phyloP scores from a whole-genome alignment of 1,284 basidiomycete genomes.

The Malassezia cuniculi region DNA sequence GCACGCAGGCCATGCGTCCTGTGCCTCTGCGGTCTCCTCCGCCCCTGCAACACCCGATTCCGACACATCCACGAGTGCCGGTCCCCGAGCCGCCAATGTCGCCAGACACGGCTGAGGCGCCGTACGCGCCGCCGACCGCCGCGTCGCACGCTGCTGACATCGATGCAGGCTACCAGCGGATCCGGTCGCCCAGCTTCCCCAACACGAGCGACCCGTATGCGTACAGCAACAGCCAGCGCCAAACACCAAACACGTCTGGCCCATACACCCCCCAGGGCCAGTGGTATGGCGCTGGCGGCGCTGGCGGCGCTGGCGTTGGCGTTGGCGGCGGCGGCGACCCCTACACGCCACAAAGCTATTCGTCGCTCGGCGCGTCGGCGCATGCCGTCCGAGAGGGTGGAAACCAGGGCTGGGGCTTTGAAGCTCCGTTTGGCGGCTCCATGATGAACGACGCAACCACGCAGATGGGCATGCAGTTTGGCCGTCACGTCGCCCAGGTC shows the following conservation, averaged over 20 bases:
- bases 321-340: conserved; percentile 10
- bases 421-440: conserved; percentile 7
- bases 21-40: conserved; percentile 25
- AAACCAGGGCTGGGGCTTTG: not conserved
- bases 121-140: conserved; percentile 5
- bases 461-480: conserved; percentile 90
- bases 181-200: conserved; percentile 10
- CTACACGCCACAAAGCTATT: too few species aligned
- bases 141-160: not conserved
- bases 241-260: too few species aligned
- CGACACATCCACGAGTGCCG: conserved; percentile 32
- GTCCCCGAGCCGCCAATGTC: conserved; percentile 32
- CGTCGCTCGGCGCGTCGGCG: conserved; percentile 1
- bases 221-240: not conserved
- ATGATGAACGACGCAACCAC: conserved; percentile 79
- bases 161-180: conserved; percentile 11
- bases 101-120: conserved; percentile 12
- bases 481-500: conserved; percentile 75
- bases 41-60: conserved; percentile 42
- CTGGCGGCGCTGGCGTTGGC: conserved; percentile 11
- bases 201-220: not conserved
- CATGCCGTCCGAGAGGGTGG: not conserved
- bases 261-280: conserved; percentile 1
- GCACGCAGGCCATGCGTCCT: conserved; percentile 18
- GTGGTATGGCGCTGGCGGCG: not conserved